Percentiles rank a stretch among this genome's conserved stretches.
Evolutionary conservation across 164 flowering plant genomes (phyloP).

Genomic region (Taxillus chinensis): DNA sequence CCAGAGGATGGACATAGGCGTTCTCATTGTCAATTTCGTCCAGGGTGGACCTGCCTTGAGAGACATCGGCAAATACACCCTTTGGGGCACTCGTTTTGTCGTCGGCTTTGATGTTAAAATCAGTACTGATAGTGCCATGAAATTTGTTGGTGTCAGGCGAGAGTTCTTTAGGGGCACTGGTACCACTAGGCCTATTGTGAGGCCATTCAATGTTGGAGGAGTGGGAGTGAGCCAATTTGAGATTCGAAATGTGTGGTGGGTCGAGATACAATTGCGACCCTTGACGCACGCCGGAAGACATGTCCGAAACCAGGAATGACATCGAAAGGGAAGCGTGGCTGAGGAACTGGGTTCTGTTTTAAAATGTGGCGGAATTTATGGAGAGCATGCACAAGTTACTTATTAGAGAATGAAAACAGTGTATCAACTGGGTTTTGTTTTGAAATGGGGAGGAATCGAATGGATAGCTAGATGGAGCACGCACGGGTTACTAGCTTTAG

Average conservation of each 20-base stretch:
- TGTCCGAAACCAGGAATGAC: slow-evolving; percentile 8
- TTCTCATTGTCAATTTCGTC: slow-evolving; percentile 10
- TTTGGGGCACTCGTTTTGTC: background rate
- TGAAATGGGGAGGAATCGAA: background rate
- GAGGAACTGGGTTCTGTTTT: background rate
- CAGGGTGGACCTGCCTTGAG: background rate
- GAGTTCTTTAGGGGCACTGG: background rate
- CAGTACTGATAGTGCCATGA: too few species aligned
- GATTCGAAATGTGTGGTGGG: slow-evolving; percentile 25
- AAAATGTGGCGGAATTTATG: too few species aligned
- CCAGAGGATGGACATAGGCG: slow-evolving; percentile 44
- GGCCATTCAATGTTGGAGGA: background rate
- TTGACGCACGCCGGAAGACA: slow-evolving; percentile 32
- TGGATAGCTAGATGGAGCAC: background rate
- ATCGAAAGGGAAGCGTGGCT: too few species aligned
- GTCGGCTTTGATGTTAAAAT: background rate
- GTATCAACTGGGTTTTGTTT: background rate
- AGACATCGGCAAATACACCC: slow-evolving; percentile 21
- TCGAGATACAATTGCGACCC: slow-evolving; percentile 34
- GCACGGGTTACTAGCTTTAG: background rate
- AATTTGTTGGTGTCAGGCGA: too few species aligned
- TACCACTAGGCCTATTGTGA: background rate
- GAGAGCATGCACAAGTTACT: too few species aligned
- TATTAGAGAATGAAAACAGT: too few species aligned
- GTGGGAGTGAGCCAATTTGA: slow-evolving; percentile 17